Evolutionary conservation across 2,329 filamentous ascomycete species (phyloP).

Genomic region (Penicillium crustosum): DNA sequence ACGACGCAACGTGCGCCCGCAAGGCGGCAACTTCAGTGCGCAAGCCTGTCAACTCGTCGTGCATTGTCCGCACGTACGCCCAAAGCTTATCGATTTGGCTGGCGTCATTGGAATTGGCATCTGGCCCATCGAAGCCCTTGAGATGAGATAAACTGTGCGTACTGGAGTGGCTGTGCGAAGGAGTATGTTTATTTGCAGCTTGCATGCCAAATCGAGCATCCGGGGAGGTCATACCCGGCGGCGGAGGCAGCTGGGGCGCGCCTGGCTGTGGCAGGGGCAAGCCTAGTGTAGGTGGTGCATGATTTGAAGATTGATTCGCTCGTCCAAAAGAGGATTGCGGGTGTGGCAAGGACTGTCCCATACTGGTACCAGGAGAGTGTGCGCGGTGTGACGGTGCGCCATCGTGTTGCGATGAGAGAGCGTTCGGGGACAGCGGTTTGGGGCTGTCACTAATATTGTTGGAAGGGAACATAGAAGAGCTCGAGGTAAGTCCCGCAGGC

Average conservation of each 20-base stretch:
- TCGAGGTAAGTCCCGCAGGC: constrained; percentile 40
- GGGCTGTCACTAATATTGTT: constrained; percentile 80
- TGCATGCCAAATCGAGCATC: constrained; percentile 47
- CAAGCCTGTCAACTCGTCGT: constrained; percentile 42
- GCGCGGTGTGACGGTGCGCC: constrained; percentile 42
- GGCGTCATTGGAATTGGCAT: constrained; percentile 27
- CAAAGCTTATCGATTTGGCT: constrained; percentile 40
- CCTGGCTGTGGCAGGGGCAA: constrained; percentile 41
- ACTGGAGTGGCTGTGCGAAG: constrained; percentile 37
- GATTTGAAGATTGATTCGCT: constrained; percentile 27
- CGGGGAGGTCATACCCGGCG: constrained; percentile 44
- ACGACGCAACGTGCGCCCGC: constrained; percentile 41
- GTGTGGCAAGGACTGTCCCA: constrained; percentile 41
- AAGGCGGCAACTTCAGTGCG: constrained; percentile 45
- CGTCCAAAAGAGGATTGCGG: constrained; percentile 38
- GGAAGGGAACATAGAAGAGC: constrained; percentile 66
- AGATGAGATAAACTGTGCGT: constrained; percentile 32
- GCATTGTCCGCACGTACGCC: constrained; percentile 45
- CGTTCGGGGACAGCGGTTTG: constrained; percentile 65
- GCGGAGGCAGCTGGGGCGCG: constrained; percentile 46
- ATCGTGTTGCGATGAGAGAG: constrained; percentile 40
- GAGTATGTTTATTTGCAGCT: constrained; percentile 37
- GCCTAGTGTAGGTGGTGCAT: constrained; percentile 29
- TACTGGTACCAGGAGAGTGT: constrained; percentile 45
- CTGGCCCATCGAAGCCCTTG: constrained; percentile 29